Evolutionary conservation across 2,329 filamentous ascomycete genomes (phyloP).

Genomic region (Hawksworthiomyces lignivorus): DNA sequence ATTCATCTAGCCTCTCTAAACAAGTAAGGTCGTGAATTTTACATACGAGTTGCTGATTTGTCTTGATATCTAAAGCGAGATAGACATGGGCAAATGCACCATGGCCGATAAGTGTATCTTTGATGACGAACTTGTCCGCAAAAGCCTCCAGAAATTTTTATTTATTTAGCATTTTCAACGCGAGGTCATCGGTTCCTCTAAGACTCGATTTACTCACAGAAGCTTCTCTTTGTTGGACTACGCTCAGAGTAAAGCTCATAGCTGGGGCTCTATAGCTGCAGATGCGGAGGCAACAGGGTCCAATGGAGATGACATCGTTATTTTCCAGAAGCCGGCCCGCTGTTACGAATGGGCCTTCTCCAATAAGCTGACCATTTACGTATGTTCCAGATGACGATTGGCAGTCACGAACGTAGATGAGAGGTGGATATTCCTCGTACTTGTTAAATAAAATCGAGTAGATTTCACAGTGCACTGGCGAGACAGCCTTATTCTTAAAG

Average conservation of each 20-base stretch:
- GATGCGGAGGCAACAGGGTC: conserved; percentile 28
- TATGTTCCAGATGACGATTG: conserved; percentile 47
- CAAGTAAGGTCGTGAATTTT: conserved; percentile 51
- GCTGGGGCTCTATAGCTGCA: conserved; percentile 17
- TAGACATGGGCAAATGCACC: conserved; percentile 48
- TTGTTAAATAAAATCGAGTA: conserved; percentile 46
- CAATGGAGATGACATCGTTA: conserved; percentile 39
- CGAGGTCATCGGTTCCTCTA: too few species aligned
- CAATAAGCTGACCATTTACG: conserved; percentile 40
- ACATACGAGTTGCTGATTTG: conserved; percentile 57
- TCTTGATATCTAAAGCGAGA: conserved; percentile 43
- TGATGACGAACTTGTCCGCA: conserved; percentile 38
- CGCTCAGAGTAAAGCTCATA: conserved; percentile 15
- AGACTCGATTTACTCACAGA: too few species aligned
- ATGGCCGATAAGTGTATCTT: conserved; percentile 40
- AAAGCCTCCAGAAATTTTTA: conserved; percentile 31
- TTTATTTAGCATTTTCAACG: not conserved
- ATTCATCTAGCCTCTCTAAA: conserved; percentile 16
- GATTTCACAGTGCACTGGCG: conserved; percentile 47
- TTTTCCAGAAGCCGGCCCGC: conserved; percentile 40
- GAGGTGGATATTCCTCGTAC: conserved; percentile 3
- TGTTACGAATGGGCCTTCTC: conserved; percentile 27
- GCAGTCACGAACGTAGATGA: conserved; percentile 50
- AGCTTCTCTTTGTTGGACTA: conserved; percentile 27
- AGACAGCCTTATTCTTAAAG: conserved; percentile 36